A percentile compares a stretch with the other conserved stretches of the same genome.
Conservation (phyloP, 805 yeast species). For the Lachancea kluyveri region DNA sequence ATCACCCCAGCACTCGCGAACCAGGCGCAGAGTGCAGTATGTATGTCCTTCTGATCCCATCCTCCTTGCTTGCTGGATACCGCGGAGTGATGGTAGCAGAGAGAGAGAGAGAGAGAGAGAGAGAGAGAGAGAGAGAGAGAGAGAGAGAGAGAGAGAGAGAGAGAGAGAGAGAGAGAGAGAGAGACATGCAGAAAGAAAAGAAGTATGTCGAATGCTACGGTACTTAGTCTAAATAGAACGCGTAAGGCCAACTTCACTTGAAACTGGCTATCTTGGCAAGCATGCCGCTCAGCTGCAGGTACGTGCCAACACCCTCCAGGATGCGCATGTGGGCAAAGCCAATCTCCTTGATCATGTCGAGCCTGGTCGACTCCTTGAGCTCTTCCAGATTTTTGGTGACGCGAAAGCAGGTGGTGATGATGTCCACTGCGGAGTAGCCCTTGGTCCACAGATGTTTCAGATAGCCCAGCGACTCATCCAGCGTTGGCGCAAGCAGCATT, state of each 20-base stretch:
- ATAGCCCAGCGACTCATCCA: constrained; percentile 61
- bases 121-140: no score
- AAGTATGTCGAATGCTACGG: constrained; percentile 1
- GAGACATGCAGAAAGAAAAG: neutral
- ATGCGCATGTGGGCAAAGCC: constrained; percentile 91
- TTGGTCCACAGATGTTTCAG: constrained; percentile 69
- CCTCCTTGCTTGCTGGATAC: no score
- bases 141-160: no score
- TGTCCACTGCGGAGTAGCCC: constrained; percentile 91
- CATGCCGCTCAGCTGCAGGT: constrained; percentile 80
- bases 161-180: no score
- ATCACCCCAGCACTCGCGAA: no score
- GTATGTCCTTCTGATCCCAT: no score
- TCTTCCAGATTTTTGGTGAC: constrained; percentile 74
- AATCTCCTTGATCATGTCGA: constrained; percentile 77
- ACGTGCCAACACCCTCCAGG: constrained; percentile 86
- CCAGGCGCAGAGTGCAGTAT: no score
- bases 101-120: no score
- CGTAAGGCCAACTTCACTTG: constrained; percentile 4
- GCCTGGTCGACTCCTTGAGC: constrained; percentile 58
- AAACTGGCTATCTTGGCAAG: constrained; percentile 46
- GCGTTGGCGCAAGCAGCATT: constrained; percentile 49
- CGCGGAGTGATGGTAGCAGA: no score
- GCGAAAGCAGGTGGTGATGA: constrained; percentile 82
- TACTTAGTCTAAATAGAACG: no score